Evolutionary conservation across 2,329 filamentous ascomycete genomes (phyloP).

Genomic region (Gnomoniopsis smithogilvyi): DNA sequence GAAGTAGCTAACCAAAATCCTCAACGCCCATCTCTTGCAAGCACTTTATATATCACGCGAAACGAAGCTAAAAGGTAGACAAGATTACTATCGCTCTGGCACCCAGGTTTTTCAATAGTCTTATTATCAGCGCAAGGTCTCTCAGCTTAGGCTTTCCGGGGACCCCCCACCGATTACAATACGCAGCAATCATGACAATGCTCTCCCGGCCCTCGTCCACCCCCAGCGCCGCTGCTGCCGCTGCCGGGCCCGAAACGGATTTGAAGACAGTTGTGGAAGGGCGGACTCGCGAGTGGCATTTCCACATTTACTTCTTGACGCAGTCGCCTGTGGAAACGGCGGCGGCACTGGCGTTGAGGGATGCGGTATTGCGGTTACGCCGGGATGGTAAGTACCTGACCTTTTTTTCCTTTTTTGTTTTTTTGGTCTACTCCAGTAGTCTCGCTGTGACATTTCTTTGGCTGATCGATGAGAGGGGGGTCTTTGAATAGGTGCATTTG

Average conservation of each 20-base stretch:
- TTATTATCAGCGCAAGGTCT: too few relatives aligned
- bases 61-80: too few relatives aligned
- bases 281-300: slow-evolving; percentile 31
- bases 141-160: too few relatives aligned
- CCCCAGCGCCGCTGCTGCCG: not conserved
- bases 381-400: slow-evolving; percentile 26
- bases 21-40: too few relatives aligned
- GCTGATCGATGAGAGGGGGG: not conserved
- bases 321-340: slow-evolving; percentile 30
- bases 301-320: slow-evolving; percentile 32
- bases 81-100: too few relatives aligned
- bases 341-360: slow-evolving; percentile 30
- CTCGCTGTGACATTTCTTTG: not conserved
- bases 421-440: not conserved
- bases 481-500: slow-evolving; percentile 26
- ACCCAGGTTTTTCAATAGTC: too few relatives aligned
- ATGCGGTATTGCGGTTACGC: slow-evolving; percentile 29
- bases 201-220: slow-evolving; percentile 15
- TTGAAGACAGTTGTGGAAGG: slow-evolving; percentile 27
- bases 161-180: too few relatives aligned
- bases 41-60: too few relatives aligned
- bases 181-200: slow-evolving; percentile 9
- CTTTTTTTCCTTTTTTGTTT: not conserved
- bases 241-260: slow-evolving; percentile 24
- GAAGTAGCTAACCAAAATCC: too few relatives aligned